Evolutionary conservation across 768 basidiomycete species (phyloP), one percentile per base, ranked within the genome.

Genomic region (Rhodotorula sphaerocarpa): DNA sequence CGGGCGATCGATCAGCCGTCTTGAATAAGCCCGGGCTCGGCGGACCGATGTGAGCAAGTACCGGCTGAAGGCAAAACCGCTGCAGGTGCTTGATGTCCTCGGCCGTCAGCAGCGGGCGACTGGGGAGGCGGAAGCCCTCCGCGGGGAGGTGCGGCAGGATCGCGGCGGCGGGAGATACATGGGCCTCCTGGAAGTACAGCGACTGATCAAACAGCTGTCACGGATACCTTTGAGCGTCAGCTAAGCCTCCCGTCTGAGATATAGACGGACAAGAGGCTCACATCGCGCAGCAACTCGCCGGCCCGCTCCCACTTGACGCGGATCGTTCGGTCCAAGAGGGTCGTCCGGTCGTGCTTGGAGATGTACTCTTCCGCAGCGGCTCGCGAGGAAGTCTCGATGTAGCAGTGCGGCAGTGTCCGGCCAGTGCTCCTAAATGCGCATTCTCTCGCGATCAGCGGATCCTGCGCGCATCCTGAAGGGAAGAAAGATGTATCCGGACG

Each of bases 391-490:
- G 51, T 34, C 45, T 65, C 63, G 54, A 69, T 30, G 59, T 69
- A 69, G 59, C 63, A 65, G 46, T 69, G 67, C 30, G 67, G 67
- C 20, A 69, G 63, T 10, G 67, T 69, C 11, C 67, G 63, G 3
- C 63, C 67, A 15, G 56, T 55, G 2, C 41, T 25, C n/a, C 61
- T 67, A n/a, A n/a, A n/a, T n/a, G n/a, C n/a, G n/a, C n/a, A n/a
- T n/a, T n/a, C n/a, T n/a, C n/a, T n/a, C n/a, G n/a, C n/a, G n/a
- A n/a, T n/a, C n/a, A n/a, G n/a, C n/a, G n/a, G n/a, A n/a, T n/a
- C n/a, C n/a, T n/a, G n/a, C n/a, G n/a, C n/a, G n/a, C n/a, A n/a
- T n/a, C n/a, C n/a, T n/a, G n/a, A n/a, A n/a, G n/a, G n/a, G n/a
- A n/a, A n/a, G n/a, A n/a, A n/a, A n/a, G n/a, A n/a, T n/a, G n/a